These are phyloP conservation scores for Elsinoe perseae DNA, from an alignment of 2,329 filamentous ascomycete species.

Conservation along the genomic window DNA sequence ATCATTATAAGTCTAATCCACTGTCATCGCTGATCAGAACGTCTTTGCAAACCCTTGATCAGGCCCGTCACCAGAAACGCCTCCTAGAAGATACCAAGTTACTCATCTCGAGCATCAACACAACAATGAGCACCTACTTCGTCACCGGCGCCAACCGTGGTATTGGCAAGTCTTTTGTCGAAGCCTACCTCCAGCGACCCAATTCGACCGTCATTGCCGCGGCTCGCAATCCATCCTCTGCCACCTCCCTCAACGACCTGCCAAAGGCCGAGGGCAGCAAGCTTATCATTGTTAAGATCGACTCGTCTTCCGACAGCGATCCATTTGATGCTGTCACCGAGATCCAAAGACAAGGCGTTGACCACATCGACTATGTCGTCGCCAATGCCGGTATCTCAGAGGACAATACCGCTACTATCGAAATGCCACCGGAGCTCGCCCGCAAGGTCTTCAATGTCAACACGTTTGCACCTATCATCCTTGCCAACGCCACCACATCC, in stretches of 20 bases:
- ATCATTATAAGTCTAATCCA: too few species aligned
- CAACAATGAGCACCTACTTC: constrained; percentile 1
- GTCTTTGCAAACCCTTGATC: constrained; percentile 20
- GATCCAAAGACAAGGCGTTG: constrained; percentile 25
- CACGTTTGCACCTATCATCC: constrained; percentile 32
- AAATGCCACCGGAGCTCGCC: constrained; percentile 18
- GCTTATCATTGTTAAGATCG: constrained; percentile 40
- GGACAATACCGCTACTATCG: constrained; percentile 17
- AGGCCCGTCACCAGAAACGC: too few species aligned
- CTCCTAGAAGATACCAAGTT: too few species aligned
- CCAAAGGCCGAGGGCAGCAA: constrained; percentile 30
- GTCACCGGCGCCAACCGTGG: constrained; percentile 18
- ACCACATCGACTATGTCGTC: constrained; percentile 23
- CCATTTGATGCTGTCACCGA: constrained; percentile 28
- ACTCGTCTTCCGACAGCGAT: constrained; percentile 27
- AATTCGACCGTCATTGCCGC: constrained; percentile 26
- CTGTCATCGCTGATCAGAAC: too few species aligned
- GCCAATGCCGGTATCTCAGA: constrained; percentile 21
- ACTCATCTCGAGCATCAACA: not conserved
- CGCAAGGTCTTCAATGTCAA: constrained; percentile 30
- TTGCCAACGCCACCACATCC: constrained; percentile 40
- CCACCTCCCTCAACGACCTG: constrained; percentile 30
- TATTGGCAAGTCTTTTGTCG: constrained; percentile 11
- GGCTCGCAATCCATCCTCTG: constrained; percentile 47
- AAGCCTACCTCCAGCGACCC: constrained; percentile 14